phyloP scores from a whole-genome alignment of 495 filamentous ascomycete genomes.

The Chlorociboria aeruginascens region DNA sequence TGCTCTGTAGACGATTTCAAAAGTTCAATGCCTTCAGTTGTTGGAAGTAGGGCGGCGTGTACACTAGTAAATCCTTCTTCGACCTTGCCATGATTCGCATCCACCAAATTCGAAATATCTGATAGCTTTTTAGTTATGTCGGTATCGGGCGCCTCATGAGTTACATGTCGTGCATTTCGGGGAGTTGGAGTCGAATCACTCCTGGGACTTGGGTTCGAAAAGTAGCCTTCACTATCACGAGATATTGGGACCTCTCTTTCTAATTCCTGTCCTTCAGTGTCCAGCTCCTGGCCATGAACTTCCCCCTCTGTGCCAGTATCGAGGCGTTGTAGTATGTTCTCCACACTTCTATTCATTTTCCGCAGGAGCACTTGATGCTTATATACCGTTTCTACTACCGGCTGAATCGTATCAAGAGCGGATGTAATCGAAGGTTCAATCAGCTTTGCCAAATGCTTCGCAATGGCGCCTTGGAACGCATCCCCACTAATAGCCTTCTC shows the following conservation, averaged over 20 bases:
- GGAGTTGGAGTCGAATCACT: neutral
- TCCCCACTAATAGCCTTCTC: constrained; percentile 19
- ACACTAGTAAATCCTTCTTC: constrained; percentile 3
- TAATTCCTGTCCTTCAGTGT: neutral
- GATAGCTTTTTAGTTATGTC: constrained; percentile 5
- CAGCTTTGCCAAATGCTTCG: constrained; percentile 14
- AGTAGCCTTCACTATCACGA: neutral
- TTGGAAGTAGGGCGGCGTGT: constrained; percentile 4
- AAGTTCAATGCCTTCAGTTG: constrained; percentile 4
- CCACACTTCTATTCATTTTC: constrained; percentile 18
- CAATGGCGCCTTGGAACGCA: constrained; percentile 18
- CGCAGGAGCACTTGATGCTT: constrained; percentile 15
- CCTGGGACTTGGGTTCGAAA: neutral
- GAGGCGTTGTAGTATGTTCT: constrained; percentile 12
- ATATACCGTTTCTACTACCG: constrained; percentile 19
- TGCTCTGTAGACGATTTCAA: constrained; percentile 10
- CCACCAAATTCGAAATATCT: constrained; percentile 13
- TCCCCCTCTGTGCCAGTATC: constrained; percentile 6
- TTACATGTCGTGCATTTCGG: constrained; percentile 5
- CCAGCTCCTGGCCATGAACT: neutral
- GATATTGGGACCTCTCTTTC: too few species aligned
- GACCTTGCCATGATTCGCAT: constrained; percentile 12
- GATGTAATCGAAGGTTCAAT: constrained; percentile 18
- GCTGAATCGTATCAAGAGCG: constrained; percentile 19
- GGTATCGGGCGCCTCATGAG: constrained; percentile 10